Evolutionary conservation across 1,139 yeast genomes (phyloP).

Genomic region (Pichia sp.): DNA sequence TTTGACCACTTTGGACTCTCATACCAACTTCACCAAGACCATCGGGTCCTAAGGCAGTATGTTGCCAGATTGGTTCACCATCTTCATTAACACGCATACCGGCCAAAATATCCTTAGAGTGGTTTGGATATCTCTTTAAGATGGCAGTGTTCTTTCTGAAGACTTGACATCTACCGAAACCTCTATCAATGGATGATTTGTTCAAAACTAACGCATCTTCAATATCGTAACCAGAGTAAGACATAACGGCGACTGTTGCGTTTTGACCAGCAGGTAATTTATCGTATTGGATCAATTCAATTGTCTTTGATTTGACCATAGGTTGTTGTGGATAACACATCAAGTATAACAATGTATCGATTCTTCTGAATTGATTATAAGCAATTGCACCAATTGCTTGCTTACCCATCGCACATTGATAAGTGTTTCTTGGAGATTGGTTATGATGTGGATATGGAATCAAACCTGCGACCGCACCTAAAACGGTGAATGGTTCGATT

Average conservation of each 20-base stretch:
- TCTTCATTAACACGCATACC: conserved; percentile 88
- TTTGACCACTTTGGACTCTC: conserved; percentile 88
- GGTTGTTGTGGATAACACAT: conserved; percentile 99
- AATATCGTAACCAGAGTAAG: conserved; percentile 98
- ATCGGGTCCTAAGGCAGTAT: conserved; percentile 85
- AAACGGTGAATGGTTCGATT: conserved; percentile 92
- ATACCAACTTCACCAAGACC: conserved; percentile 98
- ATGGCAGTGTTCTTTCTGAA: conserved; percentile 88
- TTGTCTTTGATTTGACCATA: conserved; percentile 97
- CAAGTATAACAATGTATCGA: conserved; percentile 87
- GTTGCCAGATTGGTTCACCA: conserved; percentile 82
- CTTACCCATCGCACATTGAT: conserved; percentile 99
- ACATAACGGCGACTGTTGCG: conserved; percentile 99
- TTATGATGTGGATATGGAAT: conserved; percentile 99
- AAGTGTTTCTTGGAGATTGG: conserved; percentile 98
- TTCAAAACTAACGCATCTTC: conserved; percentile 97
- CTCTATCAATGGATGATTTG: conserved; percentile 92
- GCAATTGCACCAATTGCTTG: conserved; percentile 99
- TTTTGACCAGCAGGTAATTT: conserved; percentile 99
- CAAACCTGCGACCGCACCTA: conserved; percentile 98
- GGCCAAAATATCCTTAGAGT: conserved; percentile 84
- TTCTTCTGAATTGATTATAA: conserved; percentile 92
- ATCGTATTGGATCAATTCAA: conserved; percentile 92
- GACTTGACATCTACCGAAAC: conserved; percentile 99
- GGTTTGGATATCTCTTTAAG: conserved; percentile 89